Evolutionary conservation across 352 stramenopile species (phyloP), one percentile per base, ranked within the genome.

Genomic region (Pythium dissotocum): DNA sequence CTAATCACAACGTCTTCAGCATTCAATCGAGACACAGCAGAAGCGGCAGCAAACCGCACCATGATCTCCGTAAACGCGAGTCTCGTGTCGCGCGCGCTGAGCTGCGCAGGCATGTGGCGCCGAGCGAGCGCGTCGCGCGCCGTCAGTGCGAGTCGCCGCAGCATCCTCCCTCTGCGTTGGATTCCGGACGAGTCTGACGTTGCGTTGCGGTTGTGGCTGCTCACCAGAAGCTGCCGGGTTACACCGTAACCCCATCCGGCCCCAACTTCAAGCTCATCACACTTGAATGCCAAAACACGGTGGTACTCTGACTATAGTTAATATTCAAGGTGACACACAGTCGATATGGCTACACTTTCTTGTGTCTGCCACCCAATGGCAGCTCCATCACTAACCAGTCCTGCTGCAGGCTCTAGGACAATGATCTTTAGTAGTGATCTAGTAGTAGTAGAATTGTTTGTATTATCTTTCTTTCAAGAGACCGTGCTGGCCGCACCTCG

Each of bases 41-140:
- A 12, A 30, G 5, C 28, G 53, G n/a, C 21, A 61, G 36, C 28
- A 30, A 30, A 49, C 9, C 61, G 61, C 16, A 67, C 61, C n/a
- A 85, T 49, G 49, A 79, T 79, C 36, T 82, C 77, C 8, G 75
- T 72, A 68, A 81, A 83, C 18, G 76, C 74, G 63, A 79, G 36
- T 24, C 77, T 76, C 38, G 71, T 81, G 71, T 77, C 72, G 24
- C 69, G 68, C 57, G 71, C 65, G 10, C 57, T 54, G n/a, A 75
- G 8, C 5, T 58, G 64, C 56, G 55, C 48, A 12, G 51, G 58
- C 56, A 69, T 70, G 30, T 67, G 28, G 49, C 63, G 63, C 26
- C 58, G 67, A 48, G 26, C 30, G 12, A 62, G 61, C 32, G 53
- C 2, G 10, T 76, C 64, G 38, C 64, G 64, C 56, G 63, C 64